Percentiles rank a stretch among this genome's conserved stretches.
phyloP scores from a whole-genome alignment of 345 rosid species.

The Moricandia moricandioides region DNA sequence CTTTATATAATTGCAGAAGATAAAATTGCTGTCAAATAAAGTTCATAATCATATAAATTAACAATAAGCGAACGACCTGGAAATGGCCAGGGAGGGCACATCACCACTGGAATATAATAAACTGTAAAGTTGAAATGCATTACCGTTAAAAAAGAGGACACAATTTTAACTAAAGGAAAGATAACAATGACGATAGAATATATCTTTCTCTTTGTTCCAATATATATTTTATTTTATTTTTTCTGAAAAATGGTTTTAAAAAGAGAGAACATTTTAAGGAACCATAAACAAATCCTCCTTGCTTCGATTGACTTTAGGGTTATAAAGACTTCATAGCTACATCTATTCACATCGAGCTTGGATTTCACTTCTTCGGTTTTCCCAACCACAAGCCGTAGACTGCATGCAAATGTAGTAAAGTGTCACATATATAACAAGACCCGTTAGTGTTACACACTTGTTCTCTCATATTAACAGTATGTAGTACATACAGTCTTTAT shows the following conservation, averaged over 20 bases:
- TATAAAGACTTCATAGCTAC: no score
- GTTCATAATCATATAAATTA: not conserved
- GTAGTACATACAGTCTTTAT: not conserved
- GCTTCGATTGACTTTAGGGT: no score
- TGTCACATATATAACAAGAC: not conserved
- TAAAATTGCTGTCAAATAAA: not conserved
- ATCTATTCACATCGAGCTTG: no score
- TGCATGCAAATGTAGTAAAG: no score
- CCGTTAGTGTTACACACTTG: not conserved
- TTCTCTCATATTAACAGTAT: not conserved
- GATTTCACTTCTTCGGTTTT: no score
- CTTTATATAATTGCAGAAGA: not conserved
- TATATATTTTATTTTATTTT: not conserved
- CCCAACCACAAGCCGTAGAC: no score
- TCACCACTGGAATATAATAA: slow-evolving; percentile 1
- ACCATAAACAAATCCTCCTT: no score
- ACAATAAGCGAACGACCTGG: not conserved
- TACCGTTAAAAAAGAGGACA: not conserved
- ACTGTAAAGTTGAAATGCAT: slow-evolving; percentile 16
- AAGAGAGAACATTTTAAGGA: no score
- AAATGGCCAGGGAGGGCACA: slow-evolving; percentile 17
- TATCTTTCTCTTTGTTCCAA: not conserved
- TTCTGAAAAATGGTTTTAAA: no score
- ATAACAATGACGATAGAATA: not conserved
- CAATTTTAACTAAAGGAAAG: not conserved